Evolutionary conservation across 2,329 filamentous ascomycete species (phyloP), one percentile per base, ranked within the genome.

Genomic region (Aspergillus brunneoviolaceus): DNA sequence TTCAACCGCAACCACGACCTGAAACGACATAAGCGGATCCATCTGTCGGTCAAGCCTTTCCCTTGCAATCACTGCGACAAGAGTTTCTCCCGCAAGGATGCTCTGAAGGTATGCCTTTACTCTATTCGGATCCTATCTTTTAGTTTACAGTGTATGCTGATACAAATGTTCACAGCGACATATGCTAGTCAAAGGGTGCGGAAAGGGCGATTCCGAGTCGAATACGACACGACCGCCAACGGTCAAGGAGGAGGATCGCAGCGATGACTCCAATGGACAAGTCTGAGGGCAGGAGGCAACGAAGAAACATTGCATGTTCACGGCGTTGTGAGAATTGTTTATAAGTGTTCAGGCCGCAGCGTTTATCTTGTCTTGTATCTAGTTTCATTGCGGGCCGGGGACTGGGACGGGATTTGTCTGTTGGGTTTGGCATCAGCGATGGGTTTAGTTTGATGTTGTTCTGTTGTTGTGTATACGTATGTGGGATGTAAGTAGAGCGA

Each of bases 1-100:
- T 99, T 99, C 80, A 98, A 96, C 75, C 84, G 95, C 4, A 98
- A 98, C 66, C 95, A 98, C 72, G 95, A 98, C 72, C 77, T 98
- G 68, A 99, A 99, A 79, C 85, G 95, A 55, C 95, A 99, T 76
- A 96, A 96, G 81, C 83, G 92, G 53, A 98, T 98, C 60, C 95
- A 99, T 76, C 78, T 98, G 60, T 91, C 92, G 0, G 91, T 98
- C 47, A 99, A 99, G 81, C 95, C 95, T 0, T 98, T 94, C 75
- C 93, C 93, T 0, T 99, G 95, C 74, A 86, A 82, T 6, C 89
- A 89, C 70, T 99, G 95, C 74, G 92, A 96, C 63, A 98, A 98
- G 84, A 95, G 91, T 73, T 99, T 99, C 72, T 97, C 93, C 3
- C 85, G 95, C 61, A 98, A 98, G 74, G 95, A 98, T 76, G 95